phyloP scores from a whole-genome alignment of 306 rosid species.

The Delonix regia region DNA sequence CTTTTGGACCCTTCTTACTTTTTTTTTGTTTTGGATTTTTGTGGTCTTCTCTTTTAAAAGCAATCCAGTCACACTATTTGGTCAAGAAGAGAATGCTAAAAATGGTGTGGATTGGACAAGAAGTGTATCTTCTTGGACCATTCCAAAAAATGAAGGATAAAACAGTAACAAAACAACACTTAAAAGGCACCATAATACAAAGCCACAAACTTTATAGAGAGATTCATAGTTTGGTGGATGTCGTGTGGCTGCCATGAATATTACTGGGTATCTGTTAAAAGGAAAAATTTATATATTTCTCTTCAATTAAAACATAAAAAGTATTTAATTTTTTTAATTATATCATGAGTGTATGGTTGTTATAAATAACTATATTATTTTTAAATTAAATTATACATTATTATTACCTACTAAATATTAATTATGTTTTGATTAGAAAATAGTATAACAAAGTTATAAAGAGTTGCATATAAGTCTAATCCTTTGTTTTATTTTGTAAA shows the following conservation, averaged over 20 bases:
- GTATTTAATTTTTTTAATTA: too few relatives aligned
- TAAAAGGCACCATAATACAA: background rate
- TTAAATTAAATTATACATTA: too few relatives aligned
- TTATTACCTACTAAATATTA: too few relatives aligned
- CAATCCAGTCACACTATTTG: constrained; percentile 6
- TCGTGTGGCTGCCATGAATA: background rate
- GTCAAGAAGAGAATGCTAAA: constrained; percentile 40
- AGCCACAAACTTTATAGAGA: background rate
- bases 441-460: too few relatives aligned
- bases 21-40: background rate
- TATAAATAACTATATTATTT: too few relatives aligned
- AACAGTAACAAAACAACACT: background rate
- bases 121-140: background rate
- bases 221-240: constrained; percentile 15
- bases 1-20: background rate
- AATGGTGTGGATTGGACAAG: constrained; percentile 35
- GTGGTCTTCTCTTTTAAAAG: background rate
- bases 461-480: too few relatives aligned
- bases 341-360: too few relatives aligned
- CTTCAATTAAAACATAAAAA: too few relatives aligned
- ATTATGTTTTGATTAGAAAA: too few relatives aligned
- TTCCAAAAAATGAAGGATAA: background rate
- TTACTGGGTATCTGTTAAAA: too few relatives aligned
- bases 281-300: too few relatives aligned
- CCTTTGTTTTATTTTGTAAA: too few relatives aligned